Base-by-base conservation (phyloP, 805 yeast genomes). In the Kodamaea lidongshanica region DNA sequence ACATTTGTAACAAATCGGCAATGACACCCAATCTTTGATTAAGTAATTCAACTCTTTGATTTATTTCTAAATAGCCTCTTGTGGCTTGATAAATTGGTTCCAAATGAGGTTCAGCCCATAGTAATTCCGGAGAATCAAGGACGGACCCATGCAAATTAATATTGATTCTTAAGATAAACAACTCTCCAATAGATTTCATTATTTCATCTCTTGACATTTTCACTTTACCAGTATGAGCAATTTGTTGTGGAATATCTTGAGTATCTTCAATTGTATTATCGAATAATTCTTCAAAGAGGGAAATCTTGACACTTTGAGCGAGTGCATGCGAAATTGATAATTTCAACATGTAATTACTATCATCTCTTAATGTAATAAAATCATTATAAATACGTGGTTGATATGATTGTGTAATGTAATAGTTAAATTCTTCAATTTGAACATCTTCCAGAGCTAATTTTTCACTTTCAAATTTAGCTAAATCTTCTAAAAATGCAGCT, bases 61-160 rank as follows among this genome's bases (percentile, higher is more conserved):
- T 88, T 45, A 92, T 92, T 50, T 92, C 98, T 39, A 92, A 58
- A 55, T 89, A 89, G 1, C 96, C 96, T 53, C 97, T 74, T 2
- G 95, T 87, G 0, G 97, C 96, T 55, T 88, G 96, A 58, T 92
- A 92, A 31, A 89, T 87, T 1, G 98, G 98, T 52, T 92, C 98
- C 38, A 92, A 65, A 49, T 88, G 96, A 2, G 98, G 98, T 54
- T 92, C 97, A 0, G 96, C 77, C 98, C 98, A 92, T 96, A 92
- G 87, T 35, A 92, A 73, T 55, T 92, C 98, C 1, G 98, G 98
- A 2, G 95, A 84, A 54, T 92, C 98, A 38, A 92, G 65, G 16
- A 92, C 94, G 0, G 89, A 79, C 1, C 92, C 92, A 59, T 83
- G 92, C 32, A 83, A 60, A 46, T 83, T 83, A 38, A 83, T 83